Evolutionary conservation across 179 eudicot genomes (phyloP), one percentile per base, ranked within the genome.

Genomic region (Dionaea muscipula): DNA sequence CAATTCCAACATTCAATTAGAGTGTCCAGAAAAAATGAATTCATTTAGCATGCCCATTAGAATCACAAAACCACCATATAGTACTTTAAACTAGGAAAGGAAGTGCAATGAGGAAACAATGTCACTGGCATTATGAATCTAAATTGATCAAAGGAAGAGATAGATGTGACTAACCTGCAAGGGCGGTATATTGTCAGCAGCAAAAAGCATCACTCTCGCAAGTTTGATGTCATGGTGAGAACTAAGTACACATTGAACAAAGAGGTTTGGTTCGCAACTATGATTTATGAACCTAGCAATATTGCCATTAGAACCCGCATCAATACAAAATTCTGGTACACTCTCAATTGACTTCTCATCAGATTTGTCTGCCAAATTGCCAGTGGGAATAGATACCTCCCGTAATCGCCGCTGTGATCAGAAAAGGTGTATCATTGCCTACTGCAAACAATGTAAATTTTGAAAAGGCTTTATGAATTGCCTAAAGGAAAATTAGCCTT

Each of bases 171-270:
- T 18, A 21, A 86, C 97, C 87, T 78, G 77, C 47, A 90, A 48
- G 3, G 97, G 97, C 14, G 94, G 85, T 51, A 90, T 90, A 59
- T 90, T 83, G 47, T 90, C 97, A 10, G 95, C 84, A 15, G 97
- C 97, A 68, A 86, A 74, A 0, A 90, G 78, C 67, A 86, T 63
- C 18, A 90, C 71, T 59, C 88, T 64, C 1, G 97, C 97, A 9
- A 70, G 76, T 26, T 63, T 74, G 20, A 77, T 14, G 9, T 90
- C 90, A 48, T 86, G 95, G 50, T 90, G 97, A 1, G 68, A 60
- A 51, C 82, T 83, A 27, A 86, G 51, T 37, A 89, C 70, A 51
- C 97, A 86, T 51, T 90, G 97, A 16, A 90, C 94, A 63, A 90
- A 90, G 0, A 90, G 64, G 41, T 90, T 86, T 0, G 97, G 97